Evolutionary conservation across 495 filamentous ascomycete genomes (phyloP).

Genomic region (Amniculicola lignicola): DNA sequence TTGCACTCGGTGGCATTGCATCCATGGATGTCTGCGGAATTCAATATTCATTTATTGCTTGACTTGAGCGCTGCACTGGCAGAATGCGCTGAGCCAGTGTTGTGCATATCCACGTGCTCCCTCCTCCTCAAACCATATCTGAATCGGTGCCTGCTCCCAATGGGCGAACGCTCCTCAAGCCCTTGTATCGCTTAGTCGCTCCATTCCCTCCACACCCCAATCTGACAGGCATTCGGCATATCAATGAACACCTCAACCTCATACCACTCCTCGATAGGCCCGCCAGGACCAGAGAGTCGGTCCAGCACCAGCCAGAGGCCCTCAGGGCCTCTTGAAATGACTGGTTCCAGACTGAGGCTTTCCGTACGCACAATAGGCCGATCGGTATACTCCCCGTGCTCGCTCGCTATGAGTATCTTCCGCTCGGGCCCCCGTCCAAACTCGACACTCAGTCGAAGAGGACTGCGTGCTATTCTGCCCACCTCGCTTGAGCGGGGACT

Average conservation of each 20-base stretch:
- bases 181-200: constrained; percentile 38
- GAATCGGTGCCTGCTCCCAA: too few relatives aligned
- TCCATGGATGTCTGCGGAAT: too few relatives aligned
- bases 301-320: constrained; percentile 67
- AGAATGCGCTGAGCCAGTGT: too few relatives aligned
- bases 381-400: constrained; percentile 66
- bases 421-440: constrained; percentile 66
- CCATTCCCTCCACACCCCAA: constrained; percentile 41
- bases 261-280: constrained; percentile 36
- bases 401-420: constrained; percentile 52
- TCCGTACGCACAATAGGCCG: constrained; percentile 61
- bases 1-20: too few relatives aligned
- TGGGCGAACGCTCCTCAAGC: too few relatives aligned
- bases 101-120: too few relatives aligned
- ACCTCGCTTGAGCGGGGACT: constrained; percentile 33
- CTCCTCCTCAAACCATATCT: too few relatives aligned
- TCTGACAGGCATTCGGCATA: constrained; percentile 22
- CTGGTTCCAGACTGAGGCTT: constrained; percentile 69
- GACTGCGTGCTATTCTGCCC: constrained; percentile 48
- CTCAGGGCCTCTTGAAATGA: too few relatives aligned
- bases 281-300: constrained; percentile 41
- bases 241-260: constrained; percentile 40
- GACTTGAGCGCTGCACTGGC: too few relatives aligned
- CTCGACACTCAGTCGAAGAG: constrained; percentile 64
- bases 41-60: too few relatives aligned